These are phyloP conservation scores for Sporothrix brasiliensis DNA, from an alignment of 2,329 filamentous ascomycete genomes.

Conservation along the genomic window DNA sequence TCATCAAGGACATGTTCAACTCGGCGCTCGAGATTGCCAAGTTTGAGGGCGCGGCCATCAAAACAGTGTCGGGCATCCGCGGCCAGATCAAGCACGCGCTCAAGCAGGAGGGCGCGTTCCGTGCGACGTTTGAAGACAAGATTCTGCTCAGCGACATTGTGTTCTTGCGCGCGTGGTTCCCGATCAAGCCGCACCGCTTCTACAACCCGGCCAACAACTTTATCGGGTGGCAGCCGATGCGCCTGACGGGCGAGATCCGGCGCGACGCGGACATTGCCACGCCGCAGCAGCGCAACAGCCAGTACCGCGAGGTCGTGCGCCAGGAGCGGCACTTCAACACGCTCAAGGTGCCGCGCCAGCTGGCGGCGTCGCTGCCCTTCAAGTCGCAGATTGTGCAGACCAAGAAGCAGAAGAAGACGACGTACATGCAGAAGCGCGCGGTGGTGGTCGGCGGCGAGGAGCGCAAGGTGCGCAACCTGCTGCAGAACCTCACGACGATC, in stretches of 20 bases:
- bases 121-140: constrained; percentile 98
- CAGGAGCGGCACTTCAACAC: constrained; percentile 75
- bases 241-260: constrained; percentile 88
- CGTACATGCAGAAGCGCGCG: constrained; percentile 93
- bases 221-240: constrained; percentile 91
- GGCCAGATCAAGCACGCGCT: constrained; percentile 97
- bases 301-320: constrained; percentile 73
- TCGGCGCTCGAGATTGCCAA: constrained; percentile 92
- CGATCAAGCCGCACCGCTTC: constrained; percentile 91
- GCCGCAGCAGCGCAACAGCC: constrained; percentile 79
- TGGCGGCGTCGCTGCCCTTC: constrained; percentile 85
- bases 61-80: constrained; percentile 91
- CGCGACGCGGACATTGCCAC: constrained; percentile 73
- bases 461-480: constrained; percentile 80
- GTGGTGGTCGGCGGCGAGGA: constrained; percentile 89
- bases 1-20: constrained; percentile 98
- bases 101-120: constrained; percentile 93
- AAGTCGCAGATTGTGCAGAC: constrained; percentile 85
- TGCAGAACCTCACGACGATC: constrained; percentile 91
- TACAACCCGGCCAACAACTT: constrained; percentile 96
- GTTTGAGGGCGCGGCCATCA: constrained; percentile 94
- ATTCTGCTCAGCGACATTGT: constrained; percentile 95
- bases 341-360: constrained; percentile 73
- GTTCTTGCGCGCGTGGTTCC: constrained; percentile 95
- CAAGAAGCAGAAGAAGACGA: constrained; percentile 76